A percentile compares a stretch with the other conserved stretches of the same genome.
Conservation (phyloP, 306 rosid genomes). For the Fragaria nilgerrensis region DNA sequence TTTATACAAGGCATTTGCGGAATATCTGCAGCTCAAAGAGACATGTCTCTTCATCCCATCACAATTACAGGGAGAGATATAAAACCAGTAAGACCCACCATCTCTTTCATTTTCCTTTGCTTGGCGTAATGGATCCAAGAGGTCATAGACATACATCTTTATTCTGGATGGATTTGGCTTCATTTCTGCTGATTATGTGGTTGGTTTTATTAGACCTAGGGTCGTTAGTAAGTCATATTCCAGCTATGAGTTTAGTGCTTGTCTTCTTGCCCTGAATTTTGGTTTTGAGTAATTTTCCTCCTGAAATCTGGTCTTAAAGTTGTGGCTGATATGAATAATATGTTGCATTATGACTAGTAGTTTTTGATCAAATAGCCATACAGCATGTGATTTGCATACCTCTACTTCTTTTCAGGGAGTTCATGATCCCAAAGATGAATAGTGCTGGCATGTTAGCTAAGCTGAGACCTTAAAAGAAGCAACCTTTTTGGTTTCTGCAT, state of each 20-base stretch:
- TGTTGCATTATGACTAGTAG: constrained; percentile 10
- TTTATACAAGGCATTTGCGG: not conserved
- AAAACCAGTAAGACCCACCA: constrained; percentile 39
- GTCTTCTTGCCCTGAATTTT: constrained; percentile 21
- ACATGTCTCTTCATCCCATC: constrained; percentile 47
- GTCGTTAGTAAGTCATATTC: constrained; percentile 46
- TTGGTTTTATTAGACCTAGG: constrained; percentile 14
- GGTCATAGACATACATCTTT: constrained; percentile 34
- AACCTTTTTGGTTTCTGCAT: constrained; percentile 14
- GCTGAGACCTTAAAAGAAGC: constrained; percentile 10
- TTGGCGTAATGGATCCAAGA: constrained; percentile 33
- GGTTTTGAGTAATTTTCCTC: not conserved
- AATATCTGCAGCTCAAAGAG: constrained; percentile 24
- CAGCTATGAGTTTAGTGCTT: constrained; percentile 36
- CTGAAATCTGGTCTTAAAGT: constrained; percentile 2
- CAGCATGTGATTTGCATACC: constrained; percentile 20
- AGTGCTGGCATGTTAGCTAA: constrained; percentile 13
- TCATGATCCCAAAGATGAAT: constrained; percentile 9
- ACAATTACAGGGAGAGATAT: constrained; percentile 33
- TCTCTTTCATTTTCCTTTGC: constrained; percentile 29
- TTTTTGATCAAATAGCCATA: constrained; percentile 34
- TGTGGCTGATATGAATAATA: constrained; percentile 27
- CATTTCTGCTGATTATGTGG: constrained; percentile 24
- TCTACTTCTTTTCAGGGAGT: not conserved
- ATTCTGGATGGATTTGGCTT: constrained; percentile 33